These are phyloP conservation scores for Grosmannia huntii DNA, from an alignment of 2,329 filamentous ascomycete species.

Conservation along the genomic window DNA sequence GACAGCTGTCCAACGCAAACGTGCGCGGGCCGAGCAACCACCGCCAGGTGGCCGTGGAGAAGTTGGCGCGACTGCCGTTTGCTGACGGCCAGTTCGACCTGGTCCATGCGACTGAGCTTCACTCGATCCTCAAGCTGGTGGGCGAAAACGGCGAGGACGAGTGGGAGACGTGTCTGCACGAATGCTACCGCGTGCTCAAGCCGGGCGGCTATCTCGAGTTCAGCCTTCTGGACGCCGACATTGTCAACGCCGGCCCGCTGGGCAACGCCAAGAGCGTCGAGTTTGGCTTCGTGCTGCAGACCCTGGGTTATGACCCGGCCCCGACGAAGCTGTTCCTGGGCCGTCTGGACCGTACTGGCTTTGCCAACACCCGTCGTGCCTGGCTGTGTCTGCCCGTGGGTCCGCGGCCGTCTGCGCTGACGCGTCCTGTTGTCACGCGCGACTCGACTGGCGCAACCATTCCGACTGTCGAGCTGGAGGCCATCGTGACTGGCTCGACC, in stretches of 20 bases:
- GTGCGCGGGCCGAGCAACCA: conserved; percentile 81
- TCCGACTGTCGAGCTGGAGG: conserved; percentile 43
- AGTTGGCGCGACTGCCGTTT: conserved; percentile 74
- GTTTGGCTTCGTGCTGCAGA: conserved; percentile 82
- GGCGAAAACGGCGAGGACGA: conserved; percentile 63
- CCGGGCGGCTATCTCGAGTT: conserved; percentile 91
- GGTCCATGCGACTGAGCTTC: conserved; percentile 77
- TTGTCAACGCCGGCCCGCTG: conserved; percentile 70
- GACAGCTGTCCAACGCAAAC: conserved; percentile 59
- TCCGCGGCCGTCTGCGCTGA: conserved; percentile 25
- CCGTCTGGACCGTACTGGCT: conserved; percentile 62
- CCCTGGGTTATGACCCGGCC: conserved; percentile 75
- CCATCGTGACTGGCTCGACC: conserved; percentile 54
- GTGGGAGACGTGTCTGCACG: conserved; percentile 71
- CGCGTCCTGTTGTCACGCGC: conserved; percentile 20
- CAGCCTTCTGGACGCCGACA: conserved; percentile 75
- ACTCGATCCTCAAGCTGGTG: conserved; percentile 67
- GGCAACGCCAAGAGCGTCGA: conserved; percentile 78
- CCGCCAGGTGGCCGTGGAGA: conserved; percentile 64
- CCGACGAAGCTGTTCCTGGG: conserved; percentile 72
- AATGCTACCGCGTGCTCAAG: conserved; percentile 85
- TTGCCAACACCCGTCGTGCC: conserved; percentile 65
- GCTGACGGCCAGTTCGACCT: conserved; percentile 78
- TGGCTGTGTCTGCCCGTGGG: conserved; percentile 89
- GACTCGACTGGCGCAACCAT: conserved; percentile 25